Percentiles rank a stretch among this genome's conserved stretches.
phyloP scores from a whole-genome alignment of 805 yeast species.

The Limtongia smithiae region DNA sequence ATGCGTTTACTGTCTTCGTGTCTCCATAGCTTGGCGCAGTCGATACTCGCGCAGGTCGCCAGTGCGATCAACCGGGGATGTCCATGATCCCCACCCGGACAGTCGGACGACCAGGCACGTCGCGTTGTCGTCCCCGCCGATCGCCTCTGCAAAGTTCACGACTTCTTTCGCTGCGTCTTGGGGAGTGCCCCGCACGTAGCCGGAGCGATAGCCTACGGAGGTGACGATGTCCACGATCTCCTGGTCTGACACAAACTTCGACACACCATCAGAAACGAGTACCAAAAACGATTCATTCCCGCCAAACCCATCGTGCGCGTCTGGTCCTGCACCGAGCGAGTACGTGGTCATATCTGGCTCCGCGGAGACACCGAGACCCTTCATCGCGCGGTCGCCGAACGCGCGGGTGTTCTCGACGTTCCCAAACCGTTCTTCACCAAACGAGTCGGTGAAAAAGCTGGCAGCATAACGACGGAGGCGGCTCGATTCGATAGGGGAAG shows the following conservation, averaged over 20 bases:
- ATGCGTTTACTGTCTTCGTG: slow-evolving; percentile 7
- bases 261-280: slow-evolving; percentile 81
- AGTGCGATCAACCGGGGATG: slow-evolving; percentile 66
- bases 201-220: slow-evolving; percentile 44
- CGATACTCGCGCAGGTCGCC: slow-evolving; percentile 76
- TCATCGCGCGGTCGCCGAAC: slow-evolving; percentile 83
- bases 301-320: slow-evolving; percentile 29
- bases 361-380: slow-evolving; percentile 79
- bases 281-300: slow-evolving; percentile 59
- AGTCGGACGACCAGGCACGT: slow-evolving; percentile 78
- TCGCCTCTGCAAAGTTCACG: slow-evolving; percentile 72
- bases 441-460: slow-evolving; percentile 74
- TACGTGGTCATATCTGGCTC: slow-evolving; percentile 83
- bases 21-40: slow-evolving; percentile 43
- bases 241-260: slow-evolving; percentile 78
- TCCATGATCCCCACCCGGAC: slow-evolving; percentile 92
- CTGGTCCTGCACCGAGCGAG: slow-evolving; percentile 59
- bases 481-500: slow-evolving; percentile 70
- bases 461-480: slow-evolving; percentile 64
- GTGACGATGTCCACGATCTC: slow-evolving; percentile 78
- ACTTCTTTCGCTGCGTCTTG: slow-evolving; percentile 84
- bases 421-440: slow-evolving; percentile 84
- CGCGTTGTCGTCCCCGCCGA: slow-evolving; percentile 95
- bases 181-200: slow-evolving; percentile 64
- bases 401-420: slow-evolving; percentile 87